A percentile compares a stretch with the other conserved stretches of the same genome.
These are phyloP conservation scores for Boletus rubroflammeus DNA, from an alignment of 768 basidiomycete genomes.

Conservation along the genomic window DNA sequence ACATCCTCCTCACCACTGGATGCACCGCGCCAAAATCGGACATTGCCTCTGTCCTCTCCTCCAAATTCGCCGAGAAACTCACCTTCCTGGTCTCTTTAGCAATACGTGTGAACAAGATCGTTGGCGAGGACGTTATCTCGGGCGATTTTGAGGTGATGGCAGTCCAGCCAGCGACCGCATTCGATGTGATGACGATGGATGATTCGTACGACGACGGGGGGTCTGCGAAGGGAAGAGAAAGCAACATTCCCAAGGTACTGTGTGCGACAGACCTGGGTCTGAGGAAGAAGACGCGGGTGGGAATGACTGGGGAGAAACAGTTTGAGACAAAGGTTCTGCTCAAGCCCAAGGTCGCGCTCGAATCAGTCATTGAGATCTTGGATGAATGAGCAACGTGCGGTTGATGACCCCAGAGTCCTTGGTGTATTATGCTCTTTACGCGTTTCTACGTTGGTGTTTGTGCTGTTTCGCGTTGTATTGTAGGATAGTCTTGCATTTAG, in stretches of 20 bases:
- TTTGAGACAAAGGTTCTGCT: constrained; percentile 34
- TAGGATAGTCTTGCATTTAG: not conserved
- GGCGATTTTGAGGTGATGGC: constrained; percentile 32
- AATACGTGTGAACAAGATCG: constrained; percentile 42
- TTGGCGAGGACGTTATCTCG: constrained; percentile 30
- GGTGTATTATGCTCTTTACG: not conserved
- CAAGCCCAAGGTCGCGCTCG: constrained; percentile 39
- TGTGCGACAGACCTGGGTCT: constrained; percentile 39
- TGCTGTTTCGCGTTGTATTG: not conserved
- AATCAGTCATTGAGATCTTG: constrained; percentile 34
- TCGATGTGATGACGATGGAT: constrained; percentile 28
- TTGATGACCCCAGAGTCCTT: not conserved
- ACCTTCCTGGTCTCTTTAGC: constrained; percentile 42
- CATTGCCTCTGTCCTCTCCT: constrained; percentile 38
- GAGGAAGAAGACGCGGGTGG: constrained; percentile 27
- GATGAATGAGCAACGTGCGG: constrained; percentile 22
- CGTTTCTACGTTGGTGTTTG: not conserved
- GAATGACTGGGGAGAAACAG: constrained; percentile 24
- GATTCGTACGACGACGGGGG: constrained; percentile 31
- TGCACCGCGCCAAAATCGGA: constrained; percentile 20
- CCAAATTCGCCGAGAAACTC: constrained; percentile 44
- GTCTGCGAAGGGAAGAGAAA: constrained; percentile 4
- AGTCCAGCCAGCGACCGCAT: constrained; percentile 21
- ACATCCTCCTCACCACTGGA: constrained; percentile 30
- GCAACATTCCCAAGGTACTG: constrained; percentile 22